Evolutionary conservation across 2,329 filamentous ascomycete genomes (phyloP), one percentile per base, ranked within the genome.

Genomic region (Aspergillus sp.): DNA sequence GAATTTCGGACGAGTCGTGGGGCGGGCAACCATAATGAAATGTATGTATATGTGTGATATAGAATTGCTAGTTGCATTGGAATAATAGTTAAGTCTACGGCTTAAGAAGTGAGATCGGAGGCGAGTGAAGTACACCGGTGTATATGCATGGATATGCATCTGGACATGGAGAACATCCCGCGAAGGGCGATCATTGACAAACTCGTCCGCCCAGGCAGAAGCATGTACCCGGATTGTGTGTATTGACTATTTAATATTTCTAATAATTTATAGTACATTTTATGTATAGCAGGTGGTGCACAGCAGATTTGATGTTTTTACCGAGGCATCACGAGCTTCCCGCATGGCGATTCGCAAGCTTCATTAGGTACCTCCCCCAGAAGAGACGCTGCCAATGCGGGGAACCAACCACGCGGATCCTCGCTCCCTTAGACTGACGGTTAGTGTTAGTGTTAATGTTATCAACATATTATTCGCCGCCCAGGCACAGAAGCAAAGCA

Each of bases 251-350:
- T n/a, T 2, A 9, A 29, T 9, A 9, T 29, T 29, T 9, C 26
- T 29, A 29, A 29, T 29, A 29, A 9, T 29, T 7, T 29, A 29
- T 2, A 9, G 26, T 29, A 29, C 26, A 29, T 29, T 29, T 29
- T 29, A 9, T 29, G 9, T 29, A 29, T 29, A 29, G 32, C 11
- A 36, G 5, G 32, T 36, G 5, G 32, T 46, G n/a, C 1, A 22
- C n/a, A 46, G 11, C 24, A 24, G 24, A 24, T 46, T 32, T 56
- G n/a, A 14, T 14, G 18, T 46, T 46, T 46, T n/a, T 36, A 45
- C 59, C 58, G 54, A 56, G 60, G 60, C 51, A 55, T 62, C 60
- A 62, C 60, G 59, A 62, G 60, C 57, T 22, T 54, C 32, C 32
- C 32, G 32, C 32, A 12, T 36, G 32, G 16, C 32, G 32, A 14